Evolutionary conservation across 495 filamentous ascomycete genomes (phyloP).

Genomic region (Penicillium paxilli): DNA sequence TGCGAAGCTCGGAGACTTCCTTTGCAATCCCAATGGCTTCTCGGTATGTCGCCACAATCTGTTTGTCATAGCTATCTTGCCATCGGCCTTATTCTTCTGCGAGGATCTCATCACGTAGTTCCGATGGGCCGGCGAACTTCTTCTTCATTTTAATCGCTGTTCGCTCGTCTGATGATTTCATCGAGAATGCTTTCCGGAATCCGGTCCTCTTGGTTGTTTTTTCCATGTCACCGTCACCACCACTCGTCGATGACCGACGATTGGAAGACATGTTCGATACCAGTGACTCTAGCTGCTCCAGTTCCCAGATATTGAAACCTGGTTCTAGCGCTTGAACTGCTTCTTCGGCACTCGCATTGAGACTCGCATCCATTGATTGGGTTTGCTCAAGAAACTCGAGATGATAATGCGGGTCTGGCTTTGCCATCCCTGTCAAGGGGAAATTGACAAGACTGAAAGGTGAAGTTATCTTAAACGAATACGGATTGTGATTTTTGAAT

Average conservation of each 20-base stretch:
- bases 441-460: conserved; percentile 17
- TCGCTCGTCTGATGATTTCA: conserved; percentile 39
- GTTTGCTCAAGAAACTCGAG: conserved; percentile 29
- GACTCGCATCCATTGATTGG: conserved; percentile 24
- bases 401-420: conserved; percentile 24
- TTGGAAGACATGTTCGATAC: conserved; percentile 21
- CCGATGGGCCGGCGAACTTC: not conserved
- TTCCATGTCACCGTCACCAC: conserved; percentile 2
- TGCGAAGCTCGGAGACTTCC: conserved; percentile 40
- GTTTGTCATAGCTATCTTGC: conserved; percentile 36
- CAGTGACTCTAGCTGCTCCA: conserved; percentile 15
- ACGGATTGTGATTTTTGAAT: conserved; percentile 33
- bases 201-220: conserved; percentile 31
- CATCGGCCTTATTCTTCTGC: conserved; percentile 43
- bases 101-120: conserved; percentile 36
- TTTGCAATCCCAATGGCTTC: conserved; percentile 40
- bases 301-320: conserved; percentile 39
- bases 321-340: conserved; percentile 39
- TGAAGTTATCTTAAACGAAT: conserved; percentile 25
- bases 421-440: conserved; percentile 11
- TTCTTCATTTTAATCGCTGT: conserved; percentile 20
- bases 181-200: conserved; percentile 36
- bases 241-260: conserved; percentile 5
- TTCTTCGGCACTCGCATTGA: conserved; percentile 38
- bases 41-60: conserved; percentile 41